Evolutionary conservation across 441 rosid species (phyloP), one percentile per base, ranked within the genome.

Genomic region (Populus hybrid): DNA sequence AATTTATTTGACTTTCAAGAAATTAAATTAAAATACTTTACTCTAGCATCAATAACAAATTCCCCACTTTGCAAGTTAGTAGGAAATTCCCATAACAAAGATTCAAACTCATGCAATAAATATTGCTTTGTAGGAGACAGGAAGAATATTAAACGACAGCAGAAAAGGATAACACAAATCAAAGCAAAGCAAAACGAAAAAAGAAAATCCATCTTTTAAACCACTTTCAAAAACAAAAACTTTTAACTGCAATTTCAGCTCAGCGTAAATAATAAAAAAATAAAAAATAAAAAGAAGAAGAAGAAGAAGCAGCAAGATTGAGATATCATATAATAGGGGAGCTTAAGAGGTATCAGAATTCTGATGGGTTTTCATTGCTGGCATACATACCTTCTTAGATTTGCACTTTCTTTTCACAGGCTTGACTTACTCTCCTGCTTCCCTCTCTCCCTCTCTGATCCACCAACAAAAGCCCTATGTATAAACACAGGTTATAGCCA

Each of bases 371-470:
- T 16, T 18, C 23, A 8, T 16, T 32, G 4, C 34, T 32, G 46
- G 14, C 46, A 40, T 14, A 18, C 82, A 76, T 34, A 72, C 82
- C 82, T 82, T 68, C 21, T 14, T 70, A 38, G 59, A 21, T 67
- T 71, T 63, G 61, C 26, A 23, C 66, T 53, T 34, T 46, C 57
- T 46, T 46, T 35, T 4, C 70, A 67, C 68, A 72, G 78, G 64
- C 4, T 70, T 36, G 57, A 32, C 50, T 61, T 73, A 18, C 68
- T n/a, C 8, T 8, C 11, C 53, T 46, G 53, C 53, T 46, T 12
- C 3, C 18, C 53, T 3, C 53, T 4, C 18, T 42, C 53, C 18
- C 53, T 46, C 57, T 46, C 57, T 46, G 57, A 46, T 12, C 4
- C 46, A 40, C 46, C 46, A 40, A 40, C 46, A 2, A 10, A 40